Base-by-base conservation (phyloP, 2,329 filamentous ascomycete genomes). In the Fusarium metavorans region DNA sequence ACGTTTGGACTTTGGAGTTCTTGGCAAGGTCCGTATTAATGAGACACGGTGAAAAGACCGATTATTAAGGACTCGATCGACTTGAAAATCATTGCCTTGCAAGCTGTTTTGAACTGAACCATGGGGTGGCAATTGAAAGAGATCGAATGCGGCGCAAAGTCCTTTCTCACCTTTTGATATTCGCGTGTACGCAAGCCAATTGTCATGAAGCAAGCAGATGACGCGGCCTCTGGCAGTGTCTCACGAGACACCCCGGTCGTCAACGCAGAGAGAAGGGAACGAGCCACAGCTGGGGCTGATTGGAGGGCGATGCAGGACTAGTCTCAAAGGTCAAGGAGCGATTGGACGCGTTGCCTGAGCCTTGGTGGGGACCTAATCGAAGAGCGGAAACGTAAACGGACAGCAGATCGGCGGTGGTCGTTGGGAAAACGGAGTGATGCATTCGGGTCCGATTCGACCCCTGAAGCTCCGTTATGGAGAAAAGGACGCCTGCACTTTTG, bases 211-310 rank as follows among this genome's bases (percentile, higher is more conserved):
- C 70, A 56, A 67, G 58, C 71, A 76, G 76, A 76, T 78, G 76
- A 78, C 76, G 76, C 76, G 76, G 75, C 75, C 76, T 77, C 56
- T 73, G 62, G 64, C 64, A 64, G 73, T 75, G 75, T 78, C 70
- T 73, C 65, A 50, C 25, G 59, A 56, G 37, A 62, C 75, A 77
- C 76, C 71, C 76, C 66, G 48, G 73, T 71, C 70, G 72, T 77
- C 71, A 66, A 67, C 65, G 65, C 63, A 67, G 65, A 66, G 35
- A 45, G 59, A 71, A 32, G 30, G 67, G 57, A 41, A 60, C 67
- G 45, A 62, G 54, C 63, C 45, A 70, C 54, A 60, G 60, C 66
- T 61, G 65, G 64, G n/a, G 32, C 41, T 75, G 66, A 75, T 75
- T 75, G 69, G 72, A 30, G 50, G 35, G 41, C 56, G 35, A 30